A percentile compares a stretch with the other conserved stretches of the same genome.
These are phyloP conservation scores for Xylariales sp. DNA, from an alignment of 2,329 filamentous ascomycete genomes.

Conservation along the genomic window DNA sequence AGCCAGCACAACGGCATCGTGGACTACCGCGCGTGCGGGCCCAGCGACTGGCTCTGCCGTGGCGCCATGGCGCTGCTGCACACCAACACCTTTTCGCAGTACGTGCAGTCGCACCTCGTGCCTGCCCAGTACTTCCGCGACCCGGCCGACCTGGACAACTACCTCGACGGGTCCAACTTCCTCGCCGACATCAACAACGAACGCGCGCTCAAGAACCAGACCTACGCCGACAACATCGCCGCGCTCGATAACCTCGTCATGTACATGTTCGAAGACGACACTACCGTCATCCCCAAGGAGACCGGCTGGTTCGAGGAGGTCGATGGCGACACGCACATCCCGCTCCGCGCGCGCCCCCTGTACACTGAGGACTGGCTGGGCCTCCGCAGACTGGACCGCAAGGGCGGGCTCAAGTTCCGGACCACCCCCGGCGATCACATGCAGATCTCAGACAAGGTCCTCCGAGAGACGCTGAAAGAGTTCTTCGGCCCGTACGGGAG, in stretches of 20 bases:
- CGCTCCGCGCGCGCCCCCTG: constrained; percentile 63
- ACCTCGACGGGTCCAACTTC: constrained; percentile 80
- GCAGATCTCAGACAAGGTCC: constrained; percentile 62
- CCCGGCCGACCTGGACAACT: constrained; percentile 60
- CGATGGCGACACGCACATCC: constrained; percentile 63
- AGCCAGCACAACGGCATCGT: constrained; percentile 90
- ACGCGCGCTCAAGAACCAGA: constrained; percentile 64
- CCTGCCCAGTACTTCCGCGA: constrained; percentile 95
- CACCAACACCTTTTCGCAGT: constrained; percentile 73
- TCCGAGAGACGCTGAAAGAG: constrained; percentile 62
- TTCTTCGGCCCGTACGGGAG: constrained; percentile 57
- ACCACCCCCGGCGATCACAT: constrained; percentile 77
- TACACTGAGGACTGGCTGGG: constrained; percentile 96
- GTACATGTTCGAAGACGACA: constrained; percentile 86
- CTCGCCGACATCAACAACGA: constrained; percentile 97
- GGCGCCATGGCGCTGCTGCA: constrained; percentile 74
- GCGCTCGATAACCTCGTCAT: constrained; percentile 75
- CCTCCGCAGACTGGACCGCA: constrained; percentile 71
- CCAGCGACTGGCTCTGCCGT: constrained; percentile 75
- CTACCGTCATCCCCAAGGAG: constrained; percentile 84
- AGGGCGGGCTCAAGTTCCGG: constrained; percentile 73
- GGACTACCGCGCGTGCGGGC: constrained; percentile 70
- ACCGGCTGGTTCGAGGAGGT: constrained; percentile 88
- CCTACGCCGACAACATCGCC: constrained; percentile 68
- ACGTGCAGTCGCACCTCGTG: constrained; percentile 76